A percentile compares a stretch with the other conserved stretches of the same genome.
Conservation (phyloP, 208 protist species). For the Giardia duodenalis region DNA sequence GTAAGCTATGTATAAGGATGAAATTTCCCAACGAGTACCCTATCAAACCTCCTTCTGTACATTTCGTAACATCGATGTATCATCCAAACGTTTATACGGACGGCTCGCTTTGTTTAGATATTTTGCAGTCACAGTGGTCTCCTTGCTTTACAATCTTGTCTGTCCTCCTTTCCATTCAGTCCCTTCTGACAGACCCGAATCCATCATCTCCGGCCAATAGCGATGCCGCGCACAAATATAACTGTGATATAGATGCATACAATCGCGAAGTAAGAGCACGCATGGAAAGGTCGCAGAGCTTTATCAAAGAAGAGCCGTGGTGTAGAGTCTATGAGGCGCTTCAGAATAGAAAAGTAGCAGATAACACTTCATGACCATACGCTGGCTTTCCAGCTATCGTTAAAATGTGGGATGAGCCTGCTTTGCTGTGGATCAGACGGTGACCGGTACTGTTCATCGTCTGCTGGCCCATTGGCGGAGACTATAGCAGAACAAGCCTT, state of each 20-base stretch:
- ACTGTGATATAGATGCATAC: neutral
- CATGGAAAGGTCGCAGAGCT: no score
- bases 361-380: no score
- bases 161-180: constrained; percentile 61
- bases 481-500: no score
- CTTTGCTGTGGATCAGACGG: no score
- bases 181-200: constrained; percentile 62
- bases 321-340: no score
- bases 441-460: no score
- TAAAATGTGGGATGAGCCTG: no score
- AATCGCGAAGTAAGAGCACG: no score
- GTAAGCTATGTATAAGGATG: neutral
- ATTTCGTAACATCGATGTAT: neutral
- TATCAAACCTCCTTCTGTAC: neutral
- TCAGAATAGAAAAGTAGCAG: no score
- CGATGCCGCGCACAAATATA: constrained; percentile 57
- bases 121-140: constrained; percentile 73
- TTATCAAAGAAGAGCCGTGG: no score
- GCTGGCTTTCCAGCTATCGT: no score
- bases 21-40: neutral
- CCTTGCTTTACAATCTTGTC: constrained; percentile 60
- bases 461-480: no score
- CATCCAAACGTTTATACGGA: constrained; percentile 60
- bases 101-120: constrained; percentile 87
- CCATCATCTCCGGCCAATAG: constrained; percentile 66